phyloP scores from a whole-genome alignment of 176 grass and related monocot genomes.

The Eragrostis curvula region DNA sequence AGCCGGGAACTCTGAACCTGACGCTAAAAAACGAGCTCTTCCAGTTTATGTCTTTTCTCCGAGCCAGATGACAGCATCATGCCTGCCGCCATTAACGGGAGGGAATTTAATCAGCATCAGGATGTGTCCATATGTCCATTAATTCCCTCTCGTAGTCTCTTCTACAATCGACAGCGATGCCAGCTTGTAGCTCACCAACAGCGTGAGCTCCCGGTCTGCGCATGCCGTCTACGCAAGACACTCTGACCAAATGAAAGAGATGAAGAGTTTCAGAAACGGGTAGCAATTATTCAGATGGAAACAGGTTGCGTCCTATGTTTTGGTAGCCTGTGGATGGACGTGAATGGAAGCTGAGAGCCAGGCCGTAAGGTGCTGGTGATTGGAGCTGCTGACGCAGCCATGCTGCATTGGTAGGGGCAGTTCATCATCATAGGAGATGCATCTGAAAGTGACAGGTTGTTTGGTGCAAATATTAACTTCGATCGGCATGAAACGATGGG shows the following conservation, averaged over 20 bases:
- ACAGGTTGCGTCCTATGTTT: background rate
- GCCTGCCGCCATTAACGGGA: background rate
- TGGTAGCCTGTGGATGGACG: too few species aligned
- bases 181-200: background rate
- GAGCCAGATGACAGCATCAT: background rate
- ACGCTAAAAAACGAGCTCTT: background rate
- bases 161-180: background rate
- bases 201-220: too few species aligned
- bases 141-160: background rate
- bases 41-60: background rate
- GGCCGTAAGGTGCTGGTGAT: too few species aligned
- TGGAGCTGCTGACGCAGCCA: too few species aligned
- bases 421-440: too few species aligned
- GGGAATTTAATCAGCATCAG: background rate
- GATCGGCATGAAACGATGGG: too few species aligned
- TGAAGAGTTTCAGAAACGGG: background rate
- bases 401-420: too few species aligned
- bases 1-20: background rate
- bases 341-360: too few species aligned
- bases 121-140: too few species aligned
- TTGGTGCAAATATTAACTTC: too few species aligned
- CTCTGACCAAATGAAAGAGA: background rate
- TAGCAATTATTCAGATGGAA: background rate
- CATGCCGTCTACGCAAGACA: background rate
- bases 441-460: too few species aligned